These are phyloP conservation scores for Hypoxylon sp. DNA, from an alignment of 2,329 filamentous ascomycete genomes.

Conservation along the genomic window DNA sequence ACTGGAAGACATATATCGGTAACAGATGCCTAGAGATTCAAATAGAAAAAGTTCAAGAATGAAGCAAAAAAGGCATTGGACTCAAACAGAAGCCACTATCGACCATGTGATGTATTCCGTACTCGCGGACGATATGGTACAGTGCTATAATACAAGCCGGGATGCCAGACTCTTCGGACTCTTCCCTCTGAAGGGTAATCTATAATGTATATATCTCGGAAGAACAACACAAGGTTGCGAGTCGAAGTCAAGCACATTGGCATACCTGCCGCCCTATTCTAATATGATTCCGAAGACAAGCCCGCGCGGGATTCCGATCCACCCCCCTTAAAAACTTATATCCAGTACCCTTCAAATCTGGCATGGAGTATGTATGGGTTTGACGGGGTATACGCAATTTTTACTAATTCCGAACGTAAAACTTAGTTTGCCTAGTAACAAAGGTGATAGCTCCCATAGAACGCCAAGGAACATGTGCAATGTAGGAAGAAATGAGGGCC, in stretches of 20 bases:
- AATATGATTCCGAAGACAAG: slow-evolving; percentile 18
- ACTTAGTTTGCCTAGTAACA: slow-evolving; percentile 20
- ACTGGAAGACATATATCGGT: background rate
- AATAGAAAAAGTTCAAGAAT: background rate
- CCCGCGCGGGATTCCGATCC: background rate
- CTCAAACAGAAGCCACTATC: slow-evolving; percentile 29
- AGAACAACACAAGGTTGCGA: slow-evolving; percentile 15
- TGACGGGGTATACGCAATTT: slow-evolving; percentile 15
- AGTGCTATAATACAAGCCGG: slow-evolving; percentile 36
- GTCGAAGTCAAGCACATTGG: slow-evolving; percentile 1
- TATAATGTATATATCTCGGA: slow-evolving; percentile 27
- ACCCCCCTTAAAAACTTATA: slow-evolving; percentile 21
- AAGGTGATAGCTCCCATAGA: slow-evolving; percentile 17
- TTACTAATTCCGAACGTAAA: slow-evolving; percentile 12
- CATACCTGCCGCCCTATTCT: slow-evolving; percentile 19
- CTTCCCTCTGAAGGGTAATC: slow-evolving; percentile 14
- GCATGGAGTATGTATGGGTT: slow-evolving; percentile 12
- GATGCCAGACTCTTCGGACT: slow-evolving; percentile 17
- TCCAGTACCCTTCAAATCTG: slow-evolving; percentile 19
- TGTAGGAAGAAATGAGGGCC: slow-evolving; percentile 29
- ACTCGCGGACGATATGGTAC: slow-evolving; percentile 29
- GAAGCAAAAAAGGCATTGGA: slow-evolving; percentile 1
- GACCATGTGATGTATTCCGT: slow-evolving; percentile 27
- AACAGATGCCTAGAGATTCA: slow-evolving; percentile 3
- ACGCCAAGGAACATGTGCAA: slow-evolving; percentile 29